Conservation (phyloP, 83 land plant species). For the Diphasiastrum complanatum region DNA sequence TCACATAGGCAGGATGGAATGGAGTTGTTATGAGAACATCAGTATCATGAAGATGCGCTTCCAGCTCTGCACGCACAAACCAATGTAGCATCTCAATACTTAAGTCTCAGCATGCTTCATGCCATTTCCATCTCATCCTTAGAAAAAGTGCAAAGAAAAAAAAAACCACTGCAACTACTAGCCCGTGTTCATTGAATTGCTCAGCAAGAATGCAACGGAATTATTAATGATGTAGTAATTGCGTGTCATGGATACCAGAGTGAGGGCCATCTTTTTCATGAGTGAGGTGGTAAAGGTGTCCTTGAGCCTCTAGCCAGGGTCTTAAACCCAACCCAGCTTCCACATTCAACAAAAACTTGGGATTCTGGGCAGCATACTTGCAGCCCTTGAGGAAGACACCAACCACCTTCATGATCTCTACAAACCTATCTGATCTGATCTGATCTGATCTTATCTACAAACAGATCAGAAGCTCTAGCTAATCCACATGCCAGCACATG, state of each 20-base stretch:
- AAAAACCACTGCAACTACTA: background rate
- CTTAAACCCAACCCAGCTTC: no score
- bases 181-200: background rate
- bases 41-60: constrained; percentile 70
- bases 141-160: constrained; percentile 3
- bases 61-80: constrained; percentile 54
- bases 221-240: background rate
- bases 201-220: background rate
- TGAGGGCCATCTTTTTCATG: constrained; percentile 91
- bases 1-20: constrained; percentile 93
- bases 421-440: no score
- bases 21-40: constrained; percentile 86
- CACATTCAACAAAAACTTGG: no score
- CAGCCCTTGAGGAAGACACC: no score
- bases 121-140: background rate
- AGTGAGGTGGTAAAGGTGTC: constrained; percentile 86
- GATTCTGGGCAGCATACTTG: no score
- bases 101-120: constrained; percentile 1
- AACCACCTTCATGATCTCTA: no score
- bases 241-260: constrained; percentile 42
- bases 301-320: constrained; percentile 85
- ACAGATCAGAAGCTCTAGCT: no score
- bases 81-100: background rate
- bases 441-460: no score
- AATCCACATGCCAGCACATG: no score